Percentiles rank a stretch among this genome's conserved stretches.
Evolutionary conservation across 495 filamentous ascomycete genomes (phyloP).

Genomic region (Trichocladium uniseriatum): DNA sequence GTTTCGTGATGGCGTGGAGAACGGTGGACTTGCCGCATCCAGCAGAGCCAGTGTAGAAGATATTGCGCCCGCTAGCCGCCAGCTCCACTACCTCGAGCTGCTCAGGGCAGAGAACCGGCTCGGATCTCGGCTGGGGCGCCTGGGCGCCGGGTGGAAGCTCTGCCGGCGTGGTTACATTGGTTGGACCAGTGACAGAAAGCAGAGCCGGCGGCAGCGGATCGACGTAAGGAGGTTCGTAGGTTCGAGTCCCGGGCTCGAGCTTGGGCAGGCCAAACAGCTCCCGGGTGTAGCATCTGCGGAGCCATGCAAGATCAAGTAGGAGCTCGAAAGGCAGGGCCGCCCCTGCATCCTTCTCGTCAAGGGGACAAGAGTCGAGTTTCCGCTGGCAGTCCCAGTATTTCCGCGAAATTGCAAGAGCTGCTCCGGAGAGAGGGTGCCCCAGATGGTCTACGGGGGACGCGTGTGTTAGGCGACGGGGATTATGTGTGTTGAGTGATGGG

Average conservation of each 20-base stretch:
- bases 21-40: constrained; percentile 54
- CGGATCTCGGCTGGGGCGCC: background rate
- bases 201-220: background rate
- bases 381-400: constrained; percentile 1
- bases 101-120: constrained; percentile 32
- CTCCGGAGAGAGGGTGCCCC: too few species aligned
- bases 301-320: background rate
- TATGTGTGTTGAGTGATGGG: too few species aligned
- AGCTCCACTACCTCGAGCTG: constrained; percentile 41
- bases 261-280: constrained; percentile 9
- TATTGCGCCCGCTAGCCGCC: constrained; percentile 41
- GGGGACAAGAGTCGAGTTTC: background rate
- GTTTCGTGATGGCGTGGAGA: constrained; percentile 37
- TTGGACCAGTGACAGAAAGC: background rate
- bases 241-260: constrained; percentile 7
- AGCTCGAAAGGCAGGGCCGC: background rate
- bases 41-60: constrained; percentile 55
- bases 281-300: background rate
- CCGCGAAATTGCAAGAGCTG: background rate
- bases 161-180: background rate
- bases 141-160: background rate
- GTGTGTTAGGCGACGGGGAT: too few species aligned
- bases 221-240: constrained; percentile 14
- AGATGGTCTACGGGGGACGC: too few species aligned
- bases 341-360: background rate